These are phyloP conservation scores for Komagataella populi DNA, from an alignment of 805 yeast genomes.

Conservation along the genomic window DNA sequence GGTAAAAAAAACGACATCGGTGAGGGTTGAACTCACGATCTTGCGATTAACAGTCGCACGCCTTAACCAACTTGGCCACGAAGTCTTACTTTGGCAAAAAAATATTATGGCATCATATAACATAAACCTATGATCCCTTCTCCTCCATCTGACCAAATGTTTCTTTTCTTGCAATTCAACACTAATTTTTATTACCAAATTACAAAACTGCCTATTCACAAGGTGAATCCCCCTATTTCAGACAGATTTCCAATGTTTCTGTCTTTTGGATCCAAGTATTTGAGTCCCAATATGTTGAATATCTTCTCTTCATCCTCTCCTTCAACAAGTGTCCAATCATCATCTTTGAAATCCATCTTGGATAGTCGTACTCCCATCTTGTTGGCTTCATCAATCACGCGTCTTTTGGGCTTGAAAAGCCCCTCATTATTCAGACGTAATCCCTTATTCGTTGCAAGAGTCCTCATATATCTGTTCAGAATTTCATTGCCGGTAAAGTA, in stretches of 20 bases:
- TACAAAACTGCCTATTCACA: not conserved
- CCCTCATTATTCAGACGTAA: constrained; percentile 28
- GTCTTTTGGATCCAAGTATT: constrained; percentile 19
- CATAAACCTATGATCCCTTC: not conserved
- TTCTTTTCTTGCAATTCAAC: too few relatives aligned
- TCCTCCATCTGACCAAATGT: not conserved
- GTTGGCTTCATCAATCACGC: not conserved
- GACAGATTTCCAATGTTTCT: constrained; percentile 10
- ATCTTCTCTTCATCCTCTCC: constrained; percentile 28
- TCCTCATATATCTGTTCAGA: constrained; percentile 33
- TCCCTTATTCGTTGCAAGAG: constrained; percentile 25
- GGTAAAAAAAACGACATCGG: constrained; percentile 28
- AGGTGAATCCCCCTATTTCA: not conserved
- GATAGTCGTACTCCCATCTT: not conserved
- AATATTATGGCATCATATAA: not conserved
- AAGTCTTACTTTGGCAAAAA: constrained; percentile 15
- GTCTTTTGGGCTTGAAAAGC: constrained; percentile 13
- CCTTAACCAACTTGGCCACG: constrained; percentile 49
- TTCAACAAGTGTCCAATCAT: constrained; percentile 16
- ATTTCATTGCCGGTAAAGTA: constrained; percentile 43
- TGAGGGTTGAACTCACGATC: constrained; percentile 50
- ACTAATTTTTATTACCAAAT: not conserved
- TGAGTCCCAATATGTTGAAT: constrained; percentile 27
- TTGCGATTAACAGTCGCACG: constrained; percentile 55
- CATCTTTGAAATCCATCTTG: not conserved